A percentile compares a stretch with the other conserved stretches of the same genome.
These are phyloP conservation scores for Chondrus crispus DNA, from an alignment of 23 red algal genomes.

Conservation along the genomic window DNA sequence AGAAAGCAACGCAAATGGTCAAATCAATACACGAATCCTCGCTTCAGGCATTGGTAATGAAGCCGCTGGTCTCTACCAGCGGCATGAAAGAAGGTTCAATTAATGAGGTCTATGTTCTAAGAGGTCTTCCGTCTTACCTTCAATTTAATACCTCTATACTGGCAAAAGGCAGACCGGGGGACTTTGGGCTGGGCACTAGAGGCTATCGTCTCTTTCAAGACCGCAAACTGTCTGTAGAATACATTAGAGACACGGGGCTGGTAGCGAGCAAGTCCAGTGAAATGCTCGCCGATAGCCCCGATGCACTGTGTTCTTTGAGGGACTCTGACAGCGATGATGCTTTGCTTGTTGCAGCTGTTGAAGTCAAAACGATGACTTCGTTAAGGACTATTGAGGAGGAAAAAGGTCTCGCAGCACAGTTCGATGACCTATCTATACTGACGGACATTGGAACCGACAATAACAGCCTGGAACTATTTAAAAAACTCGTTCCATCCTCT, in stretches of 20 bases:
- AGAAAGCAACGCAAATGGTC: background rate
- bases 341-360: background rate
- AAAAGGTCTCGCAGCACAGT: background rate
- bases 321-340: background rate
- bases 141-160: background rate
- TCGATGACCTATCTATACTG: background rate
- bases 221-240: background rate
- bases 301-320: background rate
- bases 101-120: background rate
- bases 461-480: background rate
- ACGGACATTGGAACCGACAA: background rate
- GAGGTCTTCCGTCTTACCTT: background rate
- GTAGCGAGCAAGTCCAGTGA: background rate
- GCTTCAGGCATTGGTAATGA: background rate
- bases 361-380: background rate
- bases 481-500: background rate
- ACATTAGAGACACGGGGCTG: background rate
- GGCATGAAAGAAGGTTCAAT: constrained; percentile 1
- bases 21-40: background rate
- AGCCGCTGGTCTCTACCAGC: background rate
- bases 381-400: background rate
- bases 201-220: background rate
- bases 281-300: background rate
- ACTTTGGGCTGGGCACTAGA: background rate
- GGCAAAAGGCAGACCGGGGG: background rate